phyloP scores from a whole-genome alignment of 129 eudicot genomes.

The Flaveria ramosissima region DNA sequence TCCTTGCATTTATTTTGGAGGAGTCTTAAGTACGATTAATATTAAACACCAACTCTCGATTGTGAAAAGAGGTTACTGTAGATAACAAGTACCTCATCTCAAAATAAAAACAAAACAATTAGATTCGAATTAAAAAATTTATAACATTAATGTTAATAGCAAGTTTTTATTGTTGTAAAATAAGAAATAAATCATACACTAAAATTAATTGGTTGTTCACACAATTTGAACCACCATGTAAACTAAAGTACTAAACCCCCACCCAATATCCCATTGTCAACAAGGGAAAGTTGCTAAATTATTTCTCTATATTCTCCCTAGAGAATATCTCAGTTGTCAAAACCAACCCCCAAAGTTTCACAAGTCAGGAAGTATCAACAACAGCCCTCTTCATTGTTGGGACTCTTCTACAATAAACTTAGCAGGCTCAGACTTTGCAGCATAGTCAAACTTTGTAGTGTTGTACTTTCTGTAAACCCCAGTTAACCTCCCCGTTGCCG shows the following conservation, averaged over 20 bases:
- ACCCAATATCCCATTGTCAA: conserved; percentile 1
- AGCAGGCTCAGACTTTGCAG: conserved; percentile 79
- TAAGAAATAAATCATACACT: conserved; percentile 7
- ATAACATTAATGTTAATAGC: neutral
- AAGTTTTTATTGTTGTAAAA: conserved; percentile 12
- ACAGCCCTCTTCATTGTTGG: conserved; percentile 18
- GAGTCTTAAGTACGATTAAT: too few species aligned
- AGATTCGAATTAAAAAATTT: neutral
- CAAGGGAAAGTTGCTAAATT: conserved; percentile 35
- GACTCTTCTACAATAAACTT: conserved; percentile 43
- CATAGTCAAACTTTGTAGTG: conserved; percentile 69
- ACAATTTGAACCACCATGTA: conserved; percentile 39
- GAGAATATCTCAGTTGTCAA: conserved; percentile 34
- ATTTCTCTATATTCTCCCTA: conserved; percentile 26
- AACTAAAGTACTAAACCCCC: neutral
- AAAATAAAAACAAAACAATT: neutral
- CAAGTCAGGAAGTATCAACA: conserved; percentile 18
- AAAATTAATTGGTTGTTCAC: conserved; percentile 28
- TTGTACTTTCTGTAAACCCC: conserved; percentile 84
- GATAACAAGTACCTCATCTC: too few species aligned
- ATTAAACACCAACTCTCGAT: too few species aligned
- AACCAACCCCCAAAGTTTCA: conserved; percentile 25
- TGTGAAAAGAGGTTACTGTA: too few species aligned
- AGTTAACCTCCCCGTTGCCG: conserved; percentile 68
- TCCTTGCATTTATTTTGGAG: too few species aligned